phyloP scores from a whole-genome alignment of 208 protist species.

The Angomonas desouzai region DNA sequence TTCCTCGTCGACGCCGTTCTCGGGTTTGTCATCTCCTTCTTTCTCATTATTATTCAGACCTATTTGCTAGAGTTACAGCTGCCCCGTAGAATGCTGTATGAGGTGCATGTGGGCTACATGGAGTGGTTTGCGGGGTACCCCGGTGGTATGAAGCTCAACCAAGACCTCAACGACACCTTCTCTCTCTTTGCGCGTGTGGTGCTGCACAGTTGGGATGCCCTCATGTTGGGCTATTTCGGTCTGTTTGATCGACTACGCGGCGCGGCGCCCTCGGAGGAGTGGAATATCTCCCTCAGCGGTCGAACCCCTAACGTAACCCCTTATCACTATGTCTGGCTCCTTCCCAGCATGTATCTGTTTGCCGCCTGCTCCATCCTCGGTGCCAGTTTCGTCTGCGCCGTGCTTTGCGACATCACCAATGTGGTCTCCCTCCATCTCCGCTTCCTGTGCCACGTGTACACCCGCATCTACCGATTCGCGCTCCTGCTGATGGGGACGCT shows the following conservation, averaged over 20 bases:
- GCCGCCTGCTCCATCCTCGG: slow-evolving; percentile 73
- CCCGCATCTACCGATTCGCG: slow-evolving; percentile 65
- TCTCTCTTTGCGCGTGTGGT: slow-evolving; percentile 75
- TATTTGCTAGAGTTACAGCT: slow-evolving; percentile 30
- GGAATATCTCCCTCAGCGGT: background rate
- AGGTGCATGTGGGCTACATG: slow-evolving; percentile 81
- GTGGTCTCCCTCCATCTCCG: slow-evolving; percentile 81
- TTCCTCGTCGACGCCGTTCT: slow-evolving; percentile 65
- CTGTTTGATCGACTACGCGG: background rate
- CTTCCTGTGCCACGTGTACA: slow-evolving; percentile 67
- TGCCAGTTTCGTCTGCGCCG: slow-evolving; percentile 58
- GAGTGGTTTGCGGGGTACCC: slow-evolving; percentile 93
- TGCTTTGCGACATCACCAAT: slow-evolving; percentile 74
- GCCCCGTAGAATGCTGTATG: slow-evolving; percentile 56
- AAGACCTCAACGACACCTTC: slow-evolving; percentile 84
- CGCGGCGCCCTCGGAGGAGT: background rate
- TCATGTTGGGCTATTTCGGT: slow-evolving; percentile 6
- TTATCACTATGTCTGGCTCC: slow-evolving; percentile 48
- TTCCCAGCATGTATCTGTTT: slow-evolving; percentile 45
- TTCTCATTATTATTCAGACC: slow-evolving; percentile 21
- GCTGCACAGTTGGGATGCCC: slow-evolving; percentile 57
- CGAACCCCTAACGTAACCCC: background rate
- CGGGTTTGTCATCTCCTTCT: slow-evolving; percentile 43
- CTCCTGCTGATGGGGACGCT: slow-evolving; percentile 50
- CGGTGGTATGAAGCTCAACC: slow-evolving; percentile 93